Conservation (phyloP, 2,329 filamentous ascomycete genomes). For the Stachybotrys elegans region DNA sequence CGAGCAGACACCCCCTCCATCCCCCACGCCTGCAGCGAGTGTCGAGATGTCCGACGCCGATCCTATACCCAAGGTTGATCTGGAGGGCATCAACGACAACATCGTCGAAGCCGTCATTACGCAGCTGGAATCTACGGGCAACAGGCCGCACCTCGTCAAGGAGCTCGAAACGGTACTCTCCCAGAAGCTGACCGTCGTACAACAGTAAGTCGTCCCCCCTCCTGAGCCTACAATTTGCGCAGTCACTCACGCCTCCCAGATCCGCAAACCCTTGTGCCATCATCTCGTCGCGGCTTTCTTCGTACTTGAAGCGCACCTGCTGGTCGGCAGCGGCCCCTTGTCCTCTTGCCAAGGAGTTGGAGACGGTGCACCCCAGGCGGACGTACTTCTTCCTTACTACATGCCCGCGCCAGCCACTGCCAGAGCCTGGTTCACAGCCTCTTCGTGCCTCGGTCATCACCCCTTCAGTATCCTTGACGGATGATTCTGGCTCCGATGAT, state of each 20-base stretch:
- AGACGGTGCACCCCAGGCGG: conserved; percentile 86
- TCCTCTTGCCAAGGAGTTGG: conserved; percentile 87
- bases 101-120: conserved; percentile 88
- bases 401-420: conserved; percentile 76
- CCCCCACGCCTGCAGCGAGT: conserved; percentile 24
- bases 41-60: conserved; percentile 20
- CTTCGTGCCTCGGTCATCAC: conserved; percentile 58
- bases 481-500: conserved; percentile 58
- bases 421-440: conserved; percentile 35
- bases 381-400: conserved; percentile 96
- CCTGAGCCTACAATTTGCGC: no score
- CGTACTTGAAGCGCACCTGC: conserved; percentile 81
- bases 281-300: conserved; percentile 84
- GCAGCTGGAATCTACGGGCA: conserved; percentile 83
- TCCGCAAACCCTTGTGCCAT: conserved; percentile 94
- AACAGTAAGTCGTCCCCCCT: conserved; percentile 72
- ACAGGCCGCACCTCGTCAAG: conserved; percentile 90
- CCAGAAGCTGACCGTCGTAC: conserved; percentile 72
- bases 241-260: conserved; percentile 44
- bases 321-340: conserved; percentile 77
- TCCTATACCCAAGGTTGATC: conserved; percentile 42
- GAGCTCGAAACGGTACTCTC: conserved; percentile 80
- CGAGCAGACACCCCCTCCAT: conserved; percentile 64
- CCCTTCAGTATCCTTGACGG: conserved; percentile 67
- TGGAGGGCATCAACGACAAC: conserved; percentile 85